phyloP scores from a whole-genome alignment of 2,329 filamentous ascomycete genomes.

The Colletotrichum cereale region DNA sequence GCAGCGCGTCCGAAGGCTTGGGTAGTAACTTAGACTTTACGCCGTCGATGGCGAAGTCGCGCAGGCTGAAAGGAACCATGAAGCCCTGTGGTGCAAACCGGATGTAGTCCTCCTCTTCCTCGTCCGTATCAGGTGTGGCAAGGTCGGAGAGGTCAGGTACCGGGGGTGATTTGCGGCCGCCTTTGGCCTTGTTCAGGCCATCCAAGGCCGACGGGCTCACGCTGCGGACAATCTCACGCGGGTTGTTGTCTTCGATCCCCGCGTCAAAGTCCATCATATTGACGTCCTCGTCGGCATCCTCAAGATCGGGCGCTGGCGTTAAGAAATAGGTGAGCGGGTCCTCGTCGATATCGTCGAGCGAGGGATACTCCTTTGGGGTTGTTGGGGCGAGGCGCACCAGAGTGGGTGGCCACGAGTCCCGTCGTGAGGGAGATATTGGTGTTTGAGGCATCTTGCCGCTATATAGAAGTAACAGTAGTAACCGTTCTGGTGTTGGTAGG shows the following conservation, averaged over 20 bases:
- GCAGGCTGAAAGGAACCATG: constrained; percentile 56
- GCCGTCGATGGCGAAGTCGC: constrained; percentile 56
- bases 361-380: constrained; percentile 57
- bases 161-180: constrained; percentile 48
- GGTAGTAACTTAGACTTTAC: constrained; percentile 44
- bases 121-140: constrained; percentile 56
- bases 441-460: constrained; percentile 51
- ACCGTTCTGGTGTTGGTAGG: constrained; percentile 4
- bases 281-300: constrained; percentile 56
- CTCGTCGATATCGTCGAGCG: constrained; percentile 63
- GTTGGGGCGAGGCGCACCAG: constrained; percentile 60
- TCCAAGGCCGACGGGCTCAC: constrained; percentile 69
- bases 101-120: constrained; percentile 65
- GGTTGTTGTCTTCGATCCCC: constrained; percentile 66
- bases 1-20: constrained; percentile 49
- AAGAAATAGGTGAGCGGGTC: constrained; percentile 70
- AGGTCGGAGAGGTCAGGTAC: constrained; percentile 57
- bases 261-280: constrained; percentile 67
- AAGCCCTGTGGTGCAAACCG: constrained; percentile 58
- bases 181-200: constrained; percentile 60
- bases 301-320: constrained; percentile 59
- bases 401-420: constrained; percentile 67
- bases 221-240: constrained; percentile 62
- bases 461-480: neutral
- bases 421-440: constrained; percentile 49